Conservation (phyloP, 768 basidiomycete species). For the Russula griseocarnosa region DNA sequence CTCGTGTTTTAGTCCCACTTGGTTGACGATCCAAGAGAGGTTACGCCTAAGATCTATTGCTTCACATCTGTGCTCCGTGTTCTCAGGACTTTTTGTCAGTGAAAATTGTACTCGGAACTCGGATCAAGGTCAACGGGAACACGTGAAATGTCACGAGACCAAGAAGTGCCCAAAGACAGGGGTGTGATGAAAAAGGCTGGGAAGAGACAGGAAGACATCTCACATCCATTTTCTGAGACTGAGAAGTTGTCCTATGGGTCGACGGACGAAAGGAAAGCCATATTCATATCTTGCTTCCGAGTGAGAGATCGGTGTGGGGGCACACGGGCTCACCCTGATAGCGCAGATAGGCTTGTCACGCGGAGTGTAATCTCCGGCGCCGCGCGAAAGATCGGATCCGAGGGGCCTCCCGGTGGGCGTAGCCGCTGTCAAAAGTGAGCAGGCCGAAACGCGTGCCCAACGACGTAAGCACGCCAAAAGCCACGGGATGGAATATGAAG, state of each 20-base stretch:
- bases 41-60: background rate
- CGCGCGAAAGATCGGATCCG: slow-evolving; percentile 16
- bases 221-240: background rate
- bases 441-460: slow-evolving; percentile 7
- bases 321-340: background rate
- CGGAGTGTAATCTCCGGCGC: slow-evolving; percentile 18
- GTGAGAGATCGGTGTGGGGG: background rate
- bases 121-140: background rate
- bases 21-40: background rate
- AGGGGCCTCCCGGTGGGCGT: slow-evolving; percentile 1
- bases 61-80: background rate
- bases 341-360: slow-evolving; percentile 16
- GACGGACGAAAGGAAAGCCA: background rate
- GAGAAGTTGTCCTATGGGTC: background rate
- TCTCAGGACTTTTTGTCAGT: background rate
- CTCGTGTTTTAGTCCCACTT: background rate
- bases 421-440: slow-evolving; percentile 14
- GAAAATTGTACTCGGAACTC: background rate
- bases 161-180: background rate
- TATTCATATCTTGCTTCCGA: background rate
- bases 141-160: slow-evolving; percentile 1
- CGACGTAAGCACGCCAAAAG: slow-evolving; percentile 20
- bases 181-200: background rate
- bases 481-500: slow-evolving; percentile 2
- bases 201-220: background rate